Base-by-base conservation (phyloP, 1,284 basidiomycete genomes). In the Leccinum subrobustum region DNA sequence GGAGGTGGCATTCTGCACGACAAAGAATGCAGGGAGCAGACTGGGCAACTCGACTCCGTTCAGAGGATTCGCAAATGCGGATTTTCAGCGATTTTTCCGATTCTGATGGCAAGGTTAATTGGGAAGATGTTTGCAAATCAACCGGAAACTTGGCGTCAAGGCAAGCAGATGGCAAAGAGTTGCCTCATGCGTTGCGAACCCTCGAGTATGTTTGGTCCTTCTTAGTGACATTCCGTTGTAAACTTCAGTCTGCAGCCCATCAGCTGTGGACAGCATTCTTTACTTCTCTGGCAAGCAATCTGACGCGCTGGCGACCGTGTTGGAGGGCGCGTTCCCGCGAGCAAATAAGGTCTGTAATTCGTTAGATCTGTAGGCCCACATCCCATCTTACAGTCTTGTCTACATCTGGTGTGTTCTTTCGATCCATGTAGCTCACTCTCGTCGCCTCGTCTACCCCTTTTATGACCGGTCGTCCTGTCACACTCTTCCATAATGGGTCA, bases 381-480 rank as follows among this genome's bases (percentile, higher is more conserved):
- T 20, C 27, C 27, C 27, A 29, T 29, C 27, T 61, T 16, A 53
- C 31, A 20, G 3, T 23, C 6, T 39, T 31, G 1, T 60, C 6
- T 54, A 14, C 54, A 31, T 16, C 20, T 9, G 29, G 1, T 51
- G 12, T 58, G 60, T 66, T 42, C 60, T 37, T 61, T 39, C 6
- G 37, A 42, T 25, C 25, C 31, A 35, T 37, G 12, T 66, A 92
- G 87, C 74, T 92, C 39, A 91, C 92, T 14, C 78, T 94, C 20
- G 73, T 91, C 12, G 88, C 88, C 0, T 81, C 92, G 0, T 88
- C 90, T 0, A 96, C 94, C 0, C 93, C 93, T 0, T 96, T 95
- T 72, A 78, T 93, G 18, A 95, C 92, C 0, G 92, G 91, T 9
- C 79, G 89, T 18, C 89, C 90, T 1, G 85, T 89, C 53, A 95